phyloP scores from a whole-genome alignment of 1,284 basidiomycete species.

The Moniliella sp. region DNA sequence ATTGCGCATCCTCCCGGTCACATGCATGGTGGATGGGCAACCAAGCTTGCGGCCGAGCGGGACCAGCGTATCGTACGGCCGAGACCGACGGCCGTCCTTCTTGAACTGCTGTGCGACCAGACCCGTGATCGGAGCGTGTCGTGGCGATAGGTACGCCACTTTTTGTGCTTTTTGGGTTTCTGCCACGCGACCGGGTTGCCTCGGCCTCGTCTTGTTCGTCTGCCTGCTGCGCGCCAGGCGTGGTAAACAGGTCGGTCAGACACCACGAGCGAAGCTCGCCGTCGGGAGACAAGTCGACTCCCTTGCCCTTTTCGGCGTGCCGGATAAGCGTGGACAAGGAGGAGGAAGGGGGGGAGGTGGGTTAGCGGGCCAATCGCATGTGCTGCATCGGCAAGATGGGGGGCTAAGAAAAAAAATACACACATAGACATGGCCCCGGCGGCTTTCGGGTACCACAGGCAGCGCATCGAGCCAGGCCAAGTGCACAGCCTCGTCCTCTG shows the following conservation, averaged over 20 bases:
- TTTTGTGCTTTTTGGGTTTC: no score
- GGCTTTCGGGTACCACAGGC: no score
- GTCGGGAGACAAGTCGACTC: conserved; percentile 7
- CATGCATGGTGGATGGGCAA: conserved; percentile 3
- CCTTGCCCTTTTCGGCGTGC: conserved; percentile 6
- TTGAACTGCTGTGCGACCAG: neutral
- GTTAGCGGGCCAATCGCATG: no score
- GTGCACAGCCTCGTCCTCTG: no score
- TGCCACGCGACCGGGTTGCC: no score
- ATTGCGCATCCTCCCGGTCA: conserved; percentile 5
- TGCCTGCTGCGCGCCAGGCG: no score
- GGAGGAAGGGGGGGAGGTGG: neutral
- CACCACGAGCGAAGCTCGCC: conserved; percentile 2
- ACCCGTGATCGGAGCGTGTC: neutral
- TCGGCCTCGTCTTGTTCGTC: no score
- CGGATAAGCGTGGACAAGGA: neutral
- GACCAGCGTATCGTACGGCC: neutral
- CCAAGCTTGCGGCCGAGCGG: conserved; percentile 2
- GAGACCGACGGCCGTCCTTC: neutral
- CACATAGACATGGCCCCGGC: no score
- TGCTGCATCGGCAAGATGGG: no score
- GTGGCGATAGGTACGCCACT: neutral
- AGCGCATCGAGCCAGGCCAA: no score
- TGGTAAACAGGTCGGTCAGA: neutral
- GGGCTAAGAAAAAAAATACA: no score